These are phyloP conservation scores for Coemansia brasiliensis DNA, from an alignment of 192 early-diverging fungal species.

Conservation along the genomic window DNA sequence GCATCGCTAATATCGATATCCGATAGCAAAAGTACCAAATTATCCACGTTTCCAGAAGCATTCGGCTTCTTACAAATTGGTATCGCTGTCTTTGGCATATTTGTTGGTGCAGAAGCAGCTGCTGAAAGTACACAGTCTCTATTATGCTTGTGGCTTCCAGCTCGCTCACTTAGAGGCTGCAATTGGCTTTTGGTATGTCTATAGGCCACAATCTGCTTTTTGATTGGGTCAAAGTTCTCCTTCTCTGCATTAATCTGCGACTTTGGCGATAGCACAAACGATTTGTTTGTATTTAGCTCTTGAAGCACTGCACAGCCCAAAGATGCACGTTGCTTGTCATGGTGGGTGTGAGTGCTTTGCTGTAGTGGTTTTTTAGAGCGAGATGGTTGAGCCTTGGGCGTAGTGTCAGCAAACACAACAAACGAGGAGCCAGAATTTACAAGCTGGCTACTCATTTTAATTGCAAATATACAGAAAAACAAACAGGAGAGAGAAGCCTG, in stretches of 20 bases:
- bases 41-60: neutral
- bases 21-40: slow-evolving; percentile 7
- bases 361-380: neutral
- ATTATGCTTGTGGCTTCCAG: too few species aligned
- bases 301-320: slow-evolving; percentile 7
- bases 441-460: neutral
- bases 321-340: neutral
- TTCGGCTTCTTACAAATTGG: neutral
- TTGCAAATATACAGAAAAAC: slow-evolving; percentile 7
- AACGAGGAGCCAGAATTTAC: slow-evolving; percentile 3
- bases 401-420: slow-evolving; percentile 17
- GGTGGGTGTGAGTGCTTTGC: too few species aligned
- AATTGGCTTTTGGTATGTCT: neutral
- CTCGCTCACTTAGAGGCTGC: slow-evolving; percentile 1
- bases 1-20: slow-evolving; percentile 9
- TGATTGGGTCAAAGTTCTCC: slow-evolving; percentile 44
- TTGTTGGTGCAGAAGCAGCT: neutral
- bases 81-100: neutral
- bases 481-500: neutral
- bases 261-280: slow-evolving; percentile 22
- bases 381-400: neutral
- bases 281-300: slow-evolving; percentile 11
- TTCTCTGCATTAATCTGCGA: slow-evolving; percentile 32
- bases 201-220: slow-evolving; percentile 19
- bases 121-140: too few species aligned